Evolutionary conservation across 768 basidiomycete genomes (phyloP).

Genomic region (Tulasnella sp.): DNA sequence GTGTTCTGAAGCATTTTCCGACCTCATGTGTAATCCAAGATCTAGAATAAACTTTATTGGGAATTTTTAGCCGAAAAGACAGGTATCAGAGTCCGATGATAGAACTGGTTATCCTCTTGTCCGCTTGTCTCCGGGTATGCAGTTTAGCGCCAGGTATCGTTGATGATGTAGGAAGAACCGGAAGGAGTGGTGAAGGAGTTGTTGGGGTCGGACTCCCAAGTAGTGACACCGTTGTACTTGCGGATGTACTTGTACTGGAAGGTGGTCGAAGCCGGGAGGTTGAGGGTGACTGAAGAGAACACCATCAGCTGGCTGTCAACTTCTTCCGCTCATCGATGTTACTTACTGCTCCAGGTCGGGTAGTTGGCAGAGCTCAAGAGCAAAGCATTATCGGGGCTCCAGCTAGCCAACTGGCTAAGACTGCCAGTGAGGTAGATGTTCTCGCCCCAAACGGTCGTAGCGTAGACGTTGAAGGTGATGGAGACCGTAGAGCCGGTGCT

Average conservation of each 20-base stretch:
- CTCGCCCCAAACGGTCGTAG: conserved; percentile 51
- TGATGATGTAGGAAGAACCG: conserved; percentile 12
- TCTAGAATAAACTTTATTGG: too few species aligned
- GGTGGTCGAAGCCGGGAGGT: conserved; percentile 7
- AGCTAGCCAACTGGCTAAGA: conserved; percentile 41
- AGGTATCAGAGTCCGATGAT: too few species aligned
- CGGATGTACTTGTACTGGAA: conserved; percentile 16
- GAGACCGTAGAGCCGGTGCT: conserved; percentile 24
- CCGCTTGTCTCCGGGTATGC: too few species aligned
- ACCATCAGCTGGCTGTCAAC: background rate
- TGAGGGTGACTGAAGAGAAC: background rate
- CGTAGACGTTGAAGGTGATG: conserved; percentile 52
- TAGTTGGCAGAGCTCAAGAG: conserved; percentile 42
- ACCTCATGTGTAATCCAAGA: too few species aligned
- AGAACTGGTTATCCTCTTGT: too few species aligned
- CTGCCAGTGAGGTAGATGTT: conserved; percentile 59
- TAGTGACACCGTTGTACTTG: conserved; percentile 20
- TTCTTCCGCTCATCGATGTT: background rate
- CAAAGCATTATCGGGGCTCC: conserved; percentile 51
- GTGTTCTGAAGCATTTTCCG: too few species aligned
- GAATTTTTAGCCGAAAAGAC: too few species aligned
- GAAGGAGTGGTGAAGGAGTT: conserved; percentile 12
- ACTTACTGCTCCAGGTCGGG: conserved; percentile 58
- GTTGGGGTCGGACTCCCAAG: conserved; percentile 63
- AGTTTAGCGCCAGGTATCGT: conserved; percentile 19